A percentile compares a stretch with the other conserved stretches of the same genome.
Evolutionary conservation across 2,329 filamentous ascomycete genomes (phyloP).

Genomic region (Coniochaeta prunicola): DNA sequence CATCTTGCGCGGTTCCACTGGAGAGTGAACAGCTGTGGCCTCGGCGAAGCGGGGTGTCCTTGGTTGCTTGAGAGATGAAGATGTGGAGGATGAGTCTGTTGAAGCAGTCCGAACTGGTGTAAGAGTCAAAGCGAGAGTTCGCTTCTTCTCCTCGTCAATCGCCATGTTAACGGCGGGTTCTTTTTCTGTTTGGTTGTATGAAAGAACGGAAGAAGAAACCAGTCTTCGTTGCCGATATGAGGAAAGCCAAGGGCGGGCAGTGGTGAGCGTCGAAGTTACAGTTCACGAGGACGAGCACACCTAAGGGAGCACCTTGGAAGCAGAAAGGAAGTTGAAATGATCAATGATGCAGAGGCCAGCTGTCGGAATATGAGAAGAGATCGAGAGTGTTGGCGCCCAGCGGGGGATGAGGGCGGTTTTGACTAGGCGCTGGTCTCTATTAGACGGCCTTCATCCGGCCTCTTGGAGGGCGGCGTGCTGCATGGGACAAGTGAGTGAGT

Average conservation of each 20-base stretch:
- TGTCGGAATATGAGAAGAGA: conserved; percentile 38
- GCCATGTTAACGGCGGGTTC: conserved; percentile 23
- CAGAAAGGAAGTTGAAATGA: conserved; percentile 27
- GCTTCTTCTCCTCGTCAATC: conserved; percentile 43
- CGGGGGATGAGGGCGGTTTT: conserved; percentile 43
- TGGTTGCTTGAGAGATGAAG: conserved; percentile 56
- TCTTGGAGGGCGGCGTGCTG: conserved; percentile 21
- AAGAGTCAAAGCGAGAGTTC: conserved; percentile 49
- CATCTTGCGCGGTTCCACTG: conserved; percentile 47
- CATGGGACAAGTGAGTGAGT: conserved; percentile 31
- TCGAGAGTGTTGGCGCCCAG: conserved; percentile 21
- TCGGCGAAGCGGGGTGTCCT: conserved; percentile 75
- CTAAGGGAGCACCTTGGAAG: conserved; percentile 18
- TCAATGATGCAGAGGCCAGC: conserved; percentile 46
- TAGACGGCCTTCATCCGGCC: conserved; percentile 26
- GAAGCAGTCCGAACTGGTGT: conserved; percentile 41
- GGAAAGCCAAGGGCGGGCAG: not conserved
- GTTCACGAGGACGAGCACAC: conserved; percentile 1
- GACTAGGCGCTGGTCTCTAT: conserved; percentile 33
- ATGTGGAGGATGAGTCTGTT: conserved; percentile 43
- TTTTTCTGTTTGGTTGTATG: conserved; percentile 16
- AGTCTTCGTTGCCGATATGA: conserved; percentile 23
- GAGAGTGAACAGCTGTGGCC: conserved; percentile 72
- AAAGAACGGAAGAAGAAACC: conserved; percentile 24
- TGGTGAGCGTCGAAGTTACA: not conserved